Base-by-base conservation (phyloP, 441 rosid genomes). In the Pelargonium australe region DNA sequence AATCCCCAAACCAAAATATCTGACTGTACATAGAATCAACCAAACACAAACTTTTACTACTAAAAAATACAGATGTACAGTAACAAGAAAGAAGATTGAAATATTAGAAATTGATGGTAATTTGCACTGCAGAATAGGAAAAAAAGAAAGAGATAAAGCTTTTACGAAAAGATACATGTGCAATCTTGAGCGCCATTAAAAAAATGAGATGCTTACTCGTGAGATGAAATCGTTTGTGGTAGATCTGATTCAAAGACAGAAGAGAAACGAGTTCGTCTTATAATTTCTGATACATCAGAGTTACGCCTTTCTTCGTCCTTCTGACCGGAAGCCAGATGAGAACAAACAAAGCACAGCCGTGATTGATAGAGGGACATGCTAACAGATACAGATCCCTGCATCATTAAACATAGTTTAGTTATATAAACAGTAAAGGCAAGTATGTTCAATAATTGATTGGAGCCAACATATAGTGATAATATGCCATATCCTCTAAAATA, bases 311-410 rank as follows among this genome's bases (percentile, higher is more conserved):
- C 90, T 60, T 86, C 92, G 31, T 95, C 96, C 63, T 86, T 92
- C 79, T 95, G 98, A 44, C 99, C 99, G 3, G 99, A 95, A 19
- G 99, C 84, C 84, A 95, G 85, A 84, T 95, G 99, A 70, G 98
- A 90, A 76, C 97, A 95, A 25, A 95, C 98, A 47, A 95, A 95
- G 88, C 99, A 95, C 79, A 95, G 37, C 70, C 96, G 80, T 57
- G 99, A 89, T 76, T 95, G 99, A 78, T 82, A 92, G 66, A 95
- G 76, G 12, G 97, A 79, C 97, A 95, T 88, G 85, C 99, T 95
- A 25, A 95, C 86, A 1, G 98, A 95, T 66, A 95, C 92, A 49
- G 98, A 95, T 68, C 99, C 99, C 99, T 95, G 89, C 81, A 86
- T 68, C 81, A 80, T 37, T 40, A 67, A 71, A 60, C 28, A 16